Conservation (phyloP, 495 filamentous ascomycete species). For the Aspergillus ostianus region DNA sequence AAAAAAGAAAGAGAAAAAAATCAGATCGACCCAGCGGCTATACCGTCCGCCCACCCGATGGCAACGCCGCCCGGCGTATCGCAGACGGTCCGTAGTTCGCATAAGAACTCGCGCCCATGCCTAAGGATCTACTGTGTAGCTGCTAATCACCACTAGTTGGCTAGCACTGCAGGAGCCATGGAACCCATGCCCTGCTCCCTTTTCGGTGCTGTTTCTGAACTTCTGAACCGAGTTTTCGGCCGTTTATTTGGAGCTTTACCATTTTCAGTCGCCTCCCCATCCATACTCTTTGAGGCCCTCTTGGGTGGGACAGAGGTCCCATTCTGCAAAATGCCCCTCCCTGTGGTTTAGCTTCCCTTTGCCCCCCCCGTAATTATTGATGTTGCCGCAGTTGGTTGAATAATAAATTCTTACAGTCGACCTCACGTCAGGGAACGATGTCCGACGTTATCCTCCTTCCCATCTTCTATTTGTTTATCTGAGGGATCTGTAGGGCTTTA, state of each 20-base stretch:
- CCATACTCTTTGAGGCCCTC: slow-evolving; percentile 1
- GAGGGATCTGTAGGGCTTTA: no score
- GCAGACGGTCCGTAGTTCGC: slow-evolving; percentile 8
- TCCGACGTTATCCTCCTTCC: background rate
- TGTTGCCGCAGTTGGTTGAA: background rate
- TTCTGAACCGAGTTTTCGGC: slow-evolving; percentile 17
- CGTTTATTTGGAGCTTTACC: slow-evolving; percentile 10
- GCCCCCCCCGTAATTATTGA: slow-evolving; percentile 5
- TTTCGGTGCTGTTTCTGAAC: slow-evolving; percentile 7
- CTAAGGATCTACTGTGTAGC: slow-evolving; percentile 20
- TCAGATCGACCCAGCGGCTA: background rate
- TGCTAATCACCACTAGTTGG: slow-evolving; percentile 22
- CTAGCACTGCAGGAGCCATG: slow-evolving; percentile 15
- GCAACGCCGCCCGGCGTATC: background rate
- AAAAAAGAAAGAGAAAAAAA: background rate
- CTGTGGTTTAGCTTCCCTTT: background rate
- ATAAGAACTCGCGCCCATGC: slow-evolving; percentile 8
- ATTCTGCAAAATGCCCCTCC: slow-evolving; percentile 11
- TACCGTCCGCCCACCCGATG: background rate
- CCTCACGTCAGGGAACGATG: background rate
- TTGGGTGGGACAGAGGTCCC: slow-evolving; percentile 14
- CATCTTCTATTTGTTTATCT: no score
- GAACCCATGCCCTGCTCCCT: slow-evolving; percentile 12
- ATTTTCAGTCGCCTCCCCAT: slow-evolving; percentile 14
- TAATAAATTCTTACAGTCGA: background rate